Evolutionary conservation across 129 eudicot species (phyloP).

Genomic region (Kitagawia praeruptora): DNA sequence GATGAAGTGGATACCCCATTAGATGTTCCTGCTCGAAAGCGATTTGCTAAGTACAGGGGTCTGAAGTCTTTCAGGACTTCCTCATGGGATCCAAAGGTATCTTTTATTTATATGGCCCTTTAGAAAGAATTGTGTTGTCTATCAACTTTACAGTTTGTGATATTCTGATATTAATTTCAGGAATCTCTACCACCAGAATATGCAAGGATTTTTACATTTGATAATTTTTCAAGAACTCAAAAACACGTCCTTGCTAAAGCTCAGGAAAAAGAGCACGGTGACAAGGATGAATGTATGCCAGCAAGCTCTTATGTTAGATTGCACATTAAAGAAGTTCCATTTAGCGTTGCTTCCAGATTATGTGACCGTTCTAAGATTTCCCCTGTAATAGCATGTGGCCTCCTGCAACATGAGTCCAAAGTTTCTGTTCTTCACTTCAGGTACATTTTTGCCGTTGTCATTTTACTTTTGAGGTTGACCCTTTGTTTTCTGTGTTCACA

Average conservation of each 20-base stretch:
- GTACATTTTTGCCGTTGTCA: conserved; percentile 21
- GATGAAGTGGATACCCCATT: conserved; percentile 97
- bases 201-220: conserved; percentile 74
- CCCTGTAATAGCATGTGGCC: conserved; percentile 77
- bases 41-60: conserved; percentile 96
- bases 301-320: conserved; percentile 68
- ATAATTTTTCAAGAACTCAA: conserved; percentile 74
- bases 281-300: conserved; percentile 42
- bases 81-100: conserved; percentile 92
- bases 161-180: conserved; percentile 23
- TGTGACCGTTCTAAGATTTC: conserved; percentile 26
- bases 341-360: conserved; percentile 49
- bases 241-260: conserved; percentile 83
- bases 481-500: not conserved
- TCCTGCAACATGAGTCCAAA: conserved; percentile 88
- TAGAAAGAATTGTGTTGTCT: not conserved
- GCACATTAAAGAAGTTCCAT: conserved; percentile 55
- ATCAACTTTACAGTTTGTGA: not conserved
- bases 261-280: conserved; percentile 46
- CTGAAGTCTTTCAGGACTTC: conserved; percentile 86
- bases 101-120: not conserved
- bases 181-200: conserved; percentile 90
- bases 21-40: conserved; percentile 82
- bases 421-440: conserved; percentile 94
- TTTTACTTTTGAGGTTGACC: not conserved